A percentile compares a stretch with the other conserved stretches of the same genome.
Evolutionary conservation across 352 stramenopile genomes (phyloP).

Genomic region (Globisporangium viniferum): DNA sequence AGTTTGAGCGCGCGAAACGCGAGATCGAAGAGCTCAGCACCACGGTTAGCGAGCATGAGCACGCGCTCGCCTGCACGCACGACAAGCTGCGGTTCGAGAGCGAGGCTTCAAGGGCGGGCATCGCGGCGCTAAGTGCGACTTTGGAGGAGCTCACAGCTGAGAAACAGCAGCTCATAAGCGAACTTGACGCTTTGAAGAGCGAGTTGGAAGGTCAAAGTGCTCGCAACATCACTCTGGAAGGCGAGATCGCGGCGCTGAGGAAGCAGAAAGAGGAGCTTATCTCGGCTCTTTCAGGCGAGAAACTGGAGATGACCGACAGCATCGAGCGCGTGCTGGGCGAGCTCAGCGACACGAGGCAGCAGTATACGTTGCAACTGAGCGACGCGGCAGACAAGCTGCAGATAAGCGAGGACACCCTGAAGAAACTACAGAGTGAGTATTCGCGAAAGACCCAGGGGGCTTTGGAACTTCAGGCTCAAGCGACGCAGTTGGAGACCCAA

Average conservation of each 20-base stretch:
- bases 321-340: slow-evolving; percentile 1
- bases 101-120: neutral
- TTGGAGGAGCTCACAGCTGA: slow-evolving; percentile 8
- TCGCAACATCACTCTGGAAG: neutral
- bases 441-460: neutral
- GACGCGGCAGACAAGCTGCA: slow-evolving; percentile 3
- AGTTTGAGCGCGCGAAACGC: neutral
- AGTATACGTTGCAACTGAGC: neutral
- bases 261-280: slow-evolving; percentile 14
- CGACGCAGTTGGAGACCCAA: neutral
- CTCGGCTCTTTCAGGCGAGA: slow-evolving; percentile 9
- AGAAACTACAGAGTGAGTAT: neutral
- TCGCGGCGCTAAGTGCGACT: slow-evolving; percentile 5
- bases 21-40: slow-evolving; percentile 11
- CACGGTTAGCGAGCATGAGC: slow-evolving; percentile 8
- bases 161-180: neutral
- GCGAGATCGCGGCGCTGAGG: neutral
- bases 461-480: neutral
- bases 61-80: slow-evolving; percentile 9
- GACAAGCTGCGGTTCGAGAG: slow-evolving; percentile 13
- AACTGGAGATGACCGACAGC: slow-evolving; percentile 6
- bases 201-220: neutral
- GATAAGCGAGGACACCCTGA: neutral
- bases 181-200: neutral
- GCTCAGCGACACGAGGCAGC: neutral